Evolutionary conservation across 2,329 filamentous ascomycete species (phyloP).

Genomic region (Sarocladiaceae sp.): DNA sequence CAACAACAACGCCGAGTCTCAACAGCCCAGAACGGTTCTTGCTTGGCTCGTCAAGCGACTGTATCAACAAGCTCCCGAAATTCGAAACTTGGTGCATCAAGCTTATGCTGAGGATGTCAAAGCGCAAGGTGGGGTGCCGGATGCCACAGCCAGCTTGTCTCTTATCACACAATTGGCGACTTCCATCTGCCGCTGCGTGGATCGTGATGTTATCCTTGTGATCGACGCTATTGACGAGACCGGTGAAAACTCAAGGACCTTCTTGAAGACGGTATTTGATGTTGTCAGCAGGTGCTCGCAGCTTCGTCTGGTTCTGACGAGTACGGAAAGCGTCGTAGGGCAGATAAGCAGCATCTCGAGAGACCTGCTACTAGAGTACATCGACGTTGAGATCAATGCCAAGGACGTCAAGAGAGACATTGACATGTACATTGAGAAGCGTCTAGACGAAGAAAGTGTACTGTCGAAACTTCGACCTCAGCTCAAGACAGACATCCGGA

Average conservation of each 20-base stretch:
- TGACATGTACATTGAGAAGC: neutral
- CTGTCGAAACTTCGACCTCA: constrained; percentile 7
- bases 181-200: neutral
- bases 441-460: neutral
- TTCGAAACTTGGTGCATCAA: neutral
- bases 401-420: constrained; percentile 6
- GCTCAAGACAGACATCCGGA: neutral
- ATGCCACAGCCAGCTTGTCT: neutral
- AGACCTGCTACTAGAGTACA: neutral
- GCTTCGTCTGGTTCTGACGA: neutral
- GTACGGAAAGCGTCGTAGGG: neutral
- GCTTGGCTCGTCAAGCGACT: constrained; percentile 8
- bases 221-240: neutral
- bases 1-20: constrained; percentile 7
- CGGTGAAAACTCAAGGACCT: neutral
- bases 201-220: neutral
- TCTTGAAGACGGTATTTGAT: neutral
- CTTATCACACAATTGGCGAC: neutral
- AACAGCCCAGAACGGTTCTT: constrained; percentile 8
- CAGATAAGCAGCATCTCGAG: constrained; percentile 2
- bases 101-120: constrained; percentile 7
- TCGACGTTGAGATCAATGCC: neutral
- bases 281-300: neutral
- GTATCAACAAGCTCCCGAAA: neutral
- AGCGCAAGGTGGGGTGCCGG: neutral